Conservation (phyloP, 352 stramenopile species). For the Globisporangium abappressorium region DNA sequence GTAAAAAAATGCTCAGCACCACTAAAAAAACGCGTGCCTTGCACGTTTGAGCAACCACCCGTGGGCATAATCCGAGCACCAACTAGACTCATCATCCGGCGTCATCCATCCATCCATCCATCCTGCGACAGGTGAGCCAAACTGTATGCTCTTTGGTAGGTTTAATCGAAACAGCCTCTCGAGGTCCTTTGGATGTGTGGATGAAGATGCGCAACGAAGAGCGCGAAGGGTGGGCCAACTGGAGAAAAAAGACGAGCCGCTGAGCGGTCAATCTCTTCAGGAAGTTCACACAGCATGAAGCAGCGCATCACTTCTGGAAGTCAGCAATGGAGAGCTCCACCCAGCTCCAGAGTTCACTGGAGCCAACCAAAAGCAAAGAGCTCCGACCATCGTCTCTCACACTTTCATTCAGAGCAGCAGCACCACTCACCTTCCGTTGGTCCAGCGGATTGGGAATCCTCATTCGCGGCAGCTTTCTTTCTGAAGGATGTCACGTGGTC, state of each 20-base stretch:
- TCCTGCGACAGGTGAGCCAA: constrained; percentile 4
- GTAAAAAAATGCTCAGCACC: neutral
- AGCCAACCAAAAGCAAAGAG: neutral
- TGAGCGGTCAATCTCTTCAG: neutral
- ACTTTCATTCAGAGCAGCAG: too few species aligned
- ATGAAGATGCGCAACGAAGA: neutral
- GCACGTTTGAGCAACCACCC: neutral
- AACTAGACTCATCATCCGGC: neutral
- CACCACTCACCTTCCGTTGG: neutral
- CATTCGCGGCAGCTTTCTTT: neutral
- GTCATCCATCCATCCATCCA: neutral
- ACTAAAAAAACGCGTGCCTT: neutral
- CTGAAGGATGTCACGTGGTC: neutral
- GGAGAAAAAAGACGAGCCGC: constrained; percentile 5
- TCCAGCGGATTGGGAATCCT: neutral
- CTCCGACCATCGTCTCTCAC: neutral
- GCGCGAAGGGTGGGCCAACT: neutral
- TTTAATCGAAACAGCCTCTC: constrained; percentile 6
- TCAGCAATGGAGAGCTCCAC: neutral
- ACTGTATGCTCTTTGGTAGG: constrained; percentile 6
- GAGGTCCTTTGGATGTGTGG: neutral
- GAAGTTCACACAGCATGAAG: too few species aligned
- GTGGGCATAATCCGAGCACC: neutral
- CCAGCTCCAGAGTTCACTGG: neutral
- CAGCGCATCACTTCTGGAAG: too few species aligned